Evolutionary conservation across 2,329 filamentous ascomycete genomes (phyloP), one percentile per base, ranked within the genome.

Genomic region (Parastagonospora avenae): DNA sequence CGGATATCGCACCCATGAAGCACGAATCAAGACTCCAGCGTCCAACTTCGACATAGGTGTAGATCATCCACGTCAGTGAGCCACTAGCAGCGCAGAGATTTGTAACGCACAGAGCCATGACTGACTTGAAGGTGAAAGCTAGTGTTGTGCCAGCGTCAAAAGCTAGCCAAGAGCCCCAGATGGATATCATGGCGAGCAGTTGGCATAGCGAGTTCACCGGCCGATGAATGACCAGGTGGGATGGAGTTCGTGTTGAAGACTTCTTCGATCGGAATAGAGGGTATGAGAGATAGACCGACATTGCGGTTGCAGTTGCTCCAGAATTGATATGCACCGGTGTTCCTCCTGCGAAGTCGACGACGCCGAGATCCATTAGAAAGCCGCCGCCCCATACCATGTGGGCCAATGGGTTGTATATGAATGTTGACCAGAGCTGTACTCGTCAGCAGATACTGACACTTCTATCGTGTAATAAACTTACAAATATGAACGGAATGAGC

Each of bases 1-100:
- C 79, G 0, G 79, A 71, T n/a, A 82, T 79, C 1, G 79, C 79
- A 8, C 80, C 80, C 74, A 82, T 78, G 63, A 82, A 82, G 4
- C 75, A 79, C 2, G 75, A 74, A 53, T 81, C 79, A 8, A 81
- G 59, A 14, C 77, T 80, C 77, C 78, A 82, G 52, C 64, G 69
- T 12, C 70, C 75, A 6, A 67, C 70, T 47, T 75, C 79, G 29
- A 69, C 64, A 52, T 75, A 80, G 1, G 77, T 79, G 35, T 80
- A 74, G 15, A 68, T 52, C 30, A 75, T 75, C 79, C 79, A 80
- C 1, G 79, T 80, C 35, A 80, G 49, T 0, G 77, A 76, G 2
- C 77, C 79, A 2, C 75, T 73, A 1, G 78, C 74, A 36, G 78
- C 79, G 52, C 78, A 80, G 4, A 80, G 64, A 52, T 80, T 80